Evolutionary conservation across 2,329 filamentous ascomycete genomes (phyloP).

Genomic region (Amphichorda felina): DNA sequence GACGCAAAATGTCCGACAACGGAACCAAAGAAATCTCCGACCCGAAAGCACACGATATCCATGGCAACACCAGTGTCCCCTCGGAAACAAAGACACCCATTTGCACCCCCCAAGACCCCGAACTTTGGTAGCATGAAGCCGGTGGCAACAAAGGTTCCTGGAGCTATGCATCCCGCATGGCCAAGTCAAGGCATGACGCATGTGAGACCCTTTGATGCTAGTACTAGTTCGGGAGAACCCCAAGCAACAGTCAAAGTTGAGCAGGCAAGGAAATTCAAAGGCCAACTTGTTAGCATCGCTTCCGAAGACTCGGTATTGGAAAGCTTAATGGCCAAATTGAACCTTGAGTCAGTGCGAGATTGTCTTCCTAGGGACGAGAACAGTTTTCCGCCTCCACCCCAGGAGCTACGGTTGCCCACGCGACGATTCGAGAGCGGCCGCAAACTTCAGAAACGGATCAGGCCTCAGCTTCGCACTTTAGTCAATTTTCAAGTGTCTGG

Average conservation of each 20-base stretch:
- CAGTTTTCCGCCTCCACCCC: conserved; percentile 30
- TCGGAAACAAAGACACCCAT: conserved; percentile 21
- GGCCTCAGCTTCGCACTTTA: conserved; percentile 24
- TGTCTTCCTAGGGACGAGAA: conserved; percentile 18
- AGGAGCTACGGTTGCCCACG: conserved; percentile 39
- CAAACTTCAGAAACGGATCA: conserved; percentile 37
- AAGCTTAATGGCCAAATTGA: conserved; percentile 11
- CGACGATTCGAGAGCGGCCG: conserved; percentile 47
- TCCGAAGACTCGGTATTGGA: conserved; percentile 30
- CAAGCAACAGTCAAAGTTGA: conserved; percentile 2
- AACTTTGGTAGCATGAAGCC: conserved; percentile 17
- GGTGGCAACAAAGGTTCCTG: conserved; percentile 46
- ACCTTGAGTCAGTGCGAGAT: conserved; percentile 13
- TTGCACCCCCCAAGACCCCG: conserved; percentile 2
- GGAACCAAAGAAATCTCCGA: conserved; percentile 8
- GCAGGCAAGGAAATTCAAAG: conserved; percentile 35
- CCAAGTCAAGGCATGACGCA: conserved; percentile 54
- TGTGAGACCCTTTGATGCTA: conserved; percentile 25
- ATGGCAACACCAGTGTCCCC: conserved; percentile 43
- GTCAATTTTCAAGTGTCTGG: neutral
- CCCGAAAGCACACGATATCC: conserved; percentile 27
- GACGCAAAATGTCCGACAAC: neutral
- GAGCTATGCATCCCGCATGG: conserved; percentile 58
- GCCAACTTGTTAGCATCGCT: conserved; percentile 26
- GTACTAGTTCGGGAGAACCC: neutral